Conservation (phyloP, 306 rosid genomes). For the Quercus alba region DNA sequence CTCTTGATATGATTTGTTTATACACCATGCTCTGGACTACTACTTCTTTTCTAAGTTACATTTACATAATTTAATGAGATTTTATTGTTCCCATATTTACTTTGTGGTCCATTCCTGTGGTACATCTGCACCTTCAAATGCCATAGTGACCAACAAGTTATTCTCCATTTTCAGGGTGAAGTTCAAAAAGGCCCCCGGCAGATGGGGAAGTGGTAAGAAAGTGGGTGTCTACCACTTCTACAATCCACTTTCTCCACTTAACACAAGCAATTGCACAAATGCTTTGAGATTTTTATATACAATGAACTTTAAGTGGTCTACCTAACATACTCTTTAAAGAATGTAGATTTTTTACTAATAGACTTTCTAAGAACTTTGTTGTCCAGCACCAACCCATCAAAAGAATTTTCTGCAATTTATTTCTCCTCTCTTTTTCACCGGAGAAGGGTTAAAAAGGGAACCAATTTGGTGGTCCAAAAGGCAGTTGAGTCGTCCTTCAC, state of each 20-base stretch:
- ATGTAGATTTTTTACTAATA: constrained; percentile 16
- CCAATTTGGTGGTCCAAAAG: constrained; percentile 13
- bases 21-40: background rate
- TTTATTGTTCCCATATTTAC: background rate
- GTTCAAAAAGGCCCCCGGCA: background rate
- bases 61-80: background rate
- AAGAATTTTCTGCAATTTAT: constrained; percentile 11
- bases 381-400: constrained; percentile 16
- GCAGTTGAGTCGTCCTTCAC: background rate
- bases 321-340: constrained; percentile 19
- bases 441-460: constrained; percentile 11
- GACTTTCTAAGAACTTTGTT: constrained; percentile 25
- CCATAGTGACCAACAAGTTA: constrained; percentile 9
- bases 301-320: constrained; percentile 23
- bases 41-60: no score
- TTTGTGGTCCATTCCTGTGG: background rate
- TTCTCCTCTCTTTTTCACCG: constrained; percentile 4
- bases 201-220: constrained; percentile 8
- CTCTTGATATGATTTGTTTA: background rate
- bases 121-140: constrained; percentile 24
- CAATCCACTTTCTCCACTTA: constrained; percentile 16
- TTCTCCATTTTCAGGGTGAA: constrained; percentile 16
- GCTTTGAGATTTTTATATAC: background rate
- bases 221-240: constrained; percentile 10
- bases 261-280: background rate